phyloP scores from a whole-genome alignment of 164 flowering plant species.

The Stephania cephalantha region DNA sequence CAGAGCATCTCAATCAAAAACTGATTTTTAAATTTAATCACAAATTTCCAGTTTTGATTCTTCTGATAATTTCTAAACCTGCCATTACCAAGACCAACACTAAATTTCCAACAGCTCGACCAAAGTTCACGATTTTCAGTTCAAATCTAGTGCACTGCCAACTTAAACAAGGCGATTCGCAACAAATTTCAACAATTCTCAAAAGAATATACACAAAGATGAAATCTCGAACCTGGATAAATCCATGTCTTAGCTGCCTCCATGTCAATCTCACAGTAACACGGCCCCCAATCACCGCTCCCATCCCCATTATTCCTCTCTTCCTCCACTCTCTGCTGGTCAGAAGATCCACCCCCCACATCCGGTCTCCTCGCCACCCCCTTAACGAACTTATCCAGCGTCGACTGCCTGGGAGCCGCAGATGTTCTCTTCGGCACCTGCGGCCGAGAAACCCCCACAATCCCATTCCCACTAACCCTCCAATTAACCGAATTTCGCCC shows the following conservation, averaged over 20 bases:
- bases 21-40: neutral
- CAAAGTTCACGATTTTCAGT: neutral
- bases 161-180: neutral
- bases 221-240: slow-evolving; percentile 61
- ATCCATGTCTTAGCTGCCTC: slow-evolving; percentile 93
- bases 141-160: neutral
- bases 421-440: slow-evolving; percentile 11
- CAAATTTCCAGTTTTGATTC: neutral
- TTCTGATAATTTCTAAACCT: neutral
- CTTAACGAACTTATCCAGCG: slow-evolving; percentile 51
- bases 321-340: neutral
- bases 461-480: neutral
- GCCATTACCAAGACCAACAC: neutral
- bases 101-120: neutral
- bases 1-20: neutral
- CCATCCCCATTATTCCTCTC: neutral
- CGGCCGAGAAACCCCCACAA: neutral
- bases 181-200: neutral
- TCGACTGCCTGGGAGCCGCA: slow-evolving; percentile 39
- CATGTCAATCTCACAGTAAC: slow-evolving; percentile 42
- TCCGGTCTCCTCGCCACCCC: neutral
- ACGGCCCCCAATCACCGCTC: slow-evolving; percentile 13
- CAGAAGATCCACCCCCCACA: neutral
- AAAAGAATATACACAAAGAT: neutral
- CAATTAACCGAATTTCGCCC: slow-evolving; percentile 5